Conservation (phyloP, 2,329 filamentous ascomycete genomes). For the Pestalotiopsis sp. region DNA sequence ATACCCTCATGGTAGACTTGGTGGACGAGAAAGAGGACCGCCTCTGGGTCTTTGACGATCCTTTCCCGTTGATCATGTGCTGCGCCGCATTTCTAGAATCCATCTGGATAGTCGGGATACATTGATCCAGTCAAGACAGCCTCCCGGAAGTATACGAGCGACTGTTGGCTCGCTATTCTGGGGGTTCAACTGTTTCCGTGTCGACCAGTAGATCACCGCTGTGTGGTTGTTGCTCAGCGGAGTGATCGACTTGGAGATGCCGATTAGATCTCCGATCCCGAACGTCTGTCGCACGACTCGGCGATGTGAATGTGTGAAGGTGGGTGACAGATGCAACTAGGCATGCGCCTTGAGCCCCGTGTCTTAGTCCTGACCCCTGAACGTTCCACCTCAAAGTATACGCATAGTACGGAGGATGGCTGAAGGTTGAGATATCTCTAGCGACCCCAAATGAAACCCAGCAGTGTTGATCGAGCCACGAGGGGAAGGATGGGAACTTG, state of each 20-base stretch:
- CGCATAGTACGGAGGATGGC: neutral
- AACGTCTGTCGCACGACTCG: neutral
- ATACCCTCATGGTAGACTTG: constrained; percentile 26
- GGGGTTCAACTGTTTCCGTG: neutral
- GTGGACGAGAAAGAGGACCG: constrained; percentile 31
- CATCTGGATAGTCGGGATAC: constrained; percentile 22
- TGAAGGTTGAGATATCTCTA: neutral
- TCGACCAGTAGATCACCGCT: neutral
- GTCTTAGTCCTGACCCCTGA: neutral
- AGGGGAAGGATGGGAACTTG: neutral
- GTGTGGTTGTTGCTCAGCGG: neutral
- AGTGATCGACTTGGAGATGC: neutral
- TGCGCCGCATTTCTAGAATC: constrained; percentile 25
- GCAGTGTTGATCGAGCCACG: no score
- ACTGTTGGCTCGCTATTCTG: neutral
- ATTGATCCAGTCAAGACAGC: neutral
- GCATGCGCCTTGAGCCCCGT: neutral
- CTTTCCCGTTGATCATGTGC: constrained; percentile 24
- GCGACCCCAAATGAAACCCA: neutral
- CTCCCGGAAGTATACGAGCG: neutral
- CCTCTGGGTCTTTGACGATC: constrained; percentile 25
- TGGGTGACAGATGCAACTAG: neutral
- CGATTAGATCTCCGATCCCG: neutral
- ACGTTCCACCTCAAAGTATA: neutral
- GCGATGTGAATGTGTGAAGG: neutral